These are phyloP conservation scores for Diaporthe nobilis DNA, from an alignment of 2,329 filamentous ascomycete species.

Conservation along the genomic window DNA sequence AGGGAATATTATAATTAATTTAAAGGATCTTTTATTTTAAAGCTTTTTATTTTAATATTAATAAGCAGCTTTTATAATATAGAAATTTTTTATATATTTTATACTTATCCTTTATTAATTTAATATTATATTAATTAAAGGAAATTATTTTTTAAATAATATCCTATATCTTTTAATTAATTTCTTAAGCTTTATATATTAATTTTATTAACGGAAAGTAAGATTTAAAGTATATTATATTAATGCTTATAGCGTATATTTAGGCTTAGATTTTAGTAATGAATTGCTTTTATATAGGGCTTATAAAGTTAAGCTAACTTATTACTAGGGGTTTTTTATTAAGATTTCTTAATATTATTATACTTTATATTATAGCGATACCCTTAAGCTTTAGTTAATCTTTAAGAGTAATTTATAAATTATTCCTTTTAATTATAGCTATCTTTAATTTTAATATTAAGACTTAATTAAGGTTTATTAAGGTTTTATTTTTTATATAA, in stretches of 20 bases:
- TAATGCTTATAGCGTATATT: not conserved
- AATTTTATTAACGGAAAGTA: not conserved
- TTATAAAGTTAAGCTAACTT: not conserved
- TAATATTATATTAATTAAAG: not conserved
- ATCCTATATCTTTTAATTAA: not conserved
- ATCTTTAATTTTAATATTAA: not conserved
- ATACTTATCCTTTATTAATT: not conserved
- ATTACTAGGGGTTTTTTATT: not conserved
- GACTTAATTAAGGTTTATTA: not conserved
- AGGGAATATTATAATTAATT: not conserved
- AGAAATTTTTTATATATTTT: not conserved
- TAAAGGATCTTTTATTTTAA: too few relatives aligned
- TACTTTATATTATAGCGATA: not conserved
- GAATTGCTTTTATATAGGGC: not conserved
- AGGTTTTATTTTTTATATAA: not conserved
- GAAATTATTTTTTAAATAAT: not conserved
- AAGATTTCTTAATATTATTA: not conserved
- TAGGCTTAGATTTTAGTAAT: not conserved
- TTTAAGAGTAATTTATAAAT: not conserved
- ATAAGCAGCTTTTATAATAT: not conserved
- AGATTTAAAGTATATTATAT: not conserved
- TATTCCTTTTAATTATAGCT: not conserved
- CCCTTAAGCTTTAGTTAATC: not conserved
- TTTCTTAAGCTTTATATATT: not conserved
- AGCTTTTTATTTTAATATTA: not conserved